phyloP scores from a whole-genome alignment of 192 early-diverging fungal species.

The Cetraspora pellucida region DNA sequence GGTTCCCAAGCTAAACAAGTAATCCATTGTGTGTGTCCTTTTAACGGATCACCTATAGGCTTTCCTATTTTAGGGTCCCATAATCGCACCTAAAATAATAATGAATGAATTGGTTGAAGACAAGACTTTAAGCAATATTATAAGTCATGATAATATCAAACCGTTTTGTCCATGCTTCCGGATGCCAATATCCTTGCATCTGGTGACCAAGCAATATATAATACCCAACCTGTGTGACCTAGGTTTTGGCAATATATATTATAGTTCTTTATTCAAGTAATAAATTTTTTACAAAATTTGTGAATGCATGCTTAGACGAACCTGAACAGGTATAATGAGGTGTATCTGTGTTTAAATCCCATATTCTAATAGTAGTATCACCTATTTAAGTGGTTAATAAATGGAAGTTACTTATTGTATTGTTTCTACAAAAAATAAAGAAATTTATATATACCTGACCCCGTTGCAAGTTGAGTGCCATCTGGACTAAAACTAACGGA shows the following conservation, averaged over 20 bases:
- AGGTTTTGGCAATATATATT: not conserved
- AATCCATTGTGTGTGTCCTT: conserved; percentile 88
- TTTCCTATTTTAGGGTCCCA: conserved; percentile 92
- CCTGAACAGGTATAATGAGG: conserved; percentile 78
- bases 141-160: conserved; percentile 38
- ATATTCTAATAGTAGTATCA: conserved; percentile 92
- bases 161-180: conserved; percentile 92
- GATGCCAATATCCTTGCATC: conserved; percentile 83
- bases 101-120: not conserved
- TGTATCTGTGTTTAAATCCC: conserved; percentile 98
- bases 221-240: conserved; percentile 93
- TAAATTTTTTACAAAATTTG: not conserved
- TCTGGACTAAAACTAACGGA: conserved; percentile 89
- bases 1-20: conserved; percentile 95
- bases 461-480: conserved; percentile 88
- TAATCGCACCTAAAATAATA: conserved; percentile 54
- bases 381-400: conserved; percentile 43
- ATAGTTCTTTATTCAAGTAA: not conserved
- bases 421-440: not conserved
- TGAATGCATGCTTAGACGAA: not conserved
- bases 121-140: not conserved
- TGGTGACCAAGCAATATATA: conserved; percentile 91
- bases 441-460: conserved; percentile 59
- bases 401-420: too few relatives aligned
- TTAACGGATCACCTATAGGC: conserved; percentile 71